Evolutionary conservation across 176 grass and related monocot species (phyloP), one percentile per base, ranked within the genome.

Genomic region (Typha latifolia): DNA sequence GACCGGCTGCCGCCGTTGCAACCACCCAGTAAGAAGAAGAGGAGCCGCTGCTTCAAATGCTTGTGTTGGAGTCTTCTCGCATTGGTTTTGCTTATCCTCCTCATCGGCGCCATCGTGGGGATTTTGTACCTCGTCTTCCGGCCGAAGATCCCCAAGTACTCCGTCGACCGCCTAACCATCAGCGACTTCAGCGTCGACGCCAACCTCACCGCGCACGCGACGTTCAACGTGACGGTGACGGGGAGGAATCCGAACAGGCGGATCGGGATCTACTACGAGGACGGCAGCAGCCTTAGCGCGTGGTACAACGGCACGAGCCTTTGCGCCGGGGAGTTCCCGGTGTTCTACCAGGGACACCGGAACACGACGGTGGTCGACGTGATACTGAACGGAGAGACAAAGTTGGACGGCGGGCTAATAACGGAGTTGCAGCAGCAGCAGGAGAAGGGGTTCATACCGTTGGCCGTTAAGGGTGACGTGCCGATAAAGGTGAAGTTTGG

Each of bases 311-410:
- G 77, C 61, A 87, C 78, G 0, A 62, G 76, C 63, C 86, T 99
- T 1, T 90, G 89, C 77, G 18, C 69, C 43, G 94, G 94, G 48
- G 27, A 32, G 14, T 99, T 84, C 84, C 94, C 94, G 3, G 23
- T 29, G 69, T 81, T 99, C 34, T 99, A 87, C 83, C 94, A 99
- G 84, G 94, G 94, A 22, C 94, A 93, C 79, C 81, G 68, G 31
- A 87, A 69, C 76, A 99, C 81, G 12, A 83, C 87, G 48, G 66
- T 31, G 34, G 73, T 85, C 0, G 22, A 37, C 12, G 27, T 99
- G 72, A 13, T 51, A 23, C 76, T 99, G 10, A 1, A 71, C 10
- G 94, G 94, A 1, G 71, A 81, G 72, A 79, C 86, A 8, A 7
- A 72, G 29, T 53, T 93, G 29, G 80, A 85, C 22, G 74, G 86